Conservation (phyloP, 73 alveolate species). For the Tetrahymena borealis region DNA sequence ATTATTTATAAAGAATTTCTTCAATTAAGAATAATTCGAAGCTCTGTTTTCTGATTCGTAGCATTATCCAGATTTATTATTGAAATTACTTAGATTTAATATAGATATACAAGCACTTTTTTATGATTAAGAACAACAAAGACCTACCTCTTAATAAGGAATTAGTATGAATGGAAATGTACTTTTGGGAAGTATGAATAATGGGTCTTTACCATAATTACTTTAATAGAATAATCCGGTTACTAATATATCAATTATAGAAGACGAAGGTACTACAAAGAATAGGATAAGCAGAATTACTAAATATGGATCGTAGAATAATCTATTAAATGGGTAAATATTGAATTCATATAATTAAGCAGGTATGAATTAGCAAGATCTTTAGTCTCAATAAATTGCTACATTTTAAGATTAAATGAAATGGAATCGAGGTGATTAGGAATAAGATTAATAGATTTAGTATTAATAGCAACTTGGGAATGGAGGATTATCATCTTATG, state of each 20-base stretch:
- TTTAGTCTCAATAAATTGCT: neutral
- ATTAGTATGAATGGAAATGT: neutral
- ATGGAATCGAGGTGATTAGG: neutral
- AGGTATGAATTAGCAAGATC: neutral
- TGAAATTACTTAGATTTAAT: neutral
- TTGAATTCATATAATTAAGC: neutral
- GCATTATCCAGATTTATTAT: neutral
- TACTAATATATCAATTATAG: neutral
- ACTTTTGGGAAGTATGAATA: neutral
- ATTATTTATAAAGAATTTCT: neutral
- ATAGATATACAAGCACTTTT: neutral
- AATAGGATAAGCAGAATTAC: neutral
- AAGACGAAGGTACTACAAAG: neutral
- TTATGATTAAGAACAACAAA: neutral
- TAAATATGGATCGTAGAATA: neutral
- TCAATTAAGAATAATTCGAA: neutral
- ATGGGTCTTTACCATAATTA: neutral
- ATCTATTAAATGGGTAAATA: neutral
- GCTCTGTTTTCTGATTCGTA: neutral
- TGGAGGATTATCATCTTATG: neutral
- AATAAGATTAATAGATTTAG: neutral
- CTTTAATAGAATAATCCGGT: neutral
- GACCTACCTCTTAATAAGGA: neutral
- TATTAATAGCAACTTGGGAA: neutral
- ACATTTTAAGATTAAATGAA: neutral